Evolutionary conservation across 2,329 filamentous ascomycete genomes (phyloP), one percentile per base, ranked within the genome.

Genomic region (Cladosporium halotolerans): DNA sequence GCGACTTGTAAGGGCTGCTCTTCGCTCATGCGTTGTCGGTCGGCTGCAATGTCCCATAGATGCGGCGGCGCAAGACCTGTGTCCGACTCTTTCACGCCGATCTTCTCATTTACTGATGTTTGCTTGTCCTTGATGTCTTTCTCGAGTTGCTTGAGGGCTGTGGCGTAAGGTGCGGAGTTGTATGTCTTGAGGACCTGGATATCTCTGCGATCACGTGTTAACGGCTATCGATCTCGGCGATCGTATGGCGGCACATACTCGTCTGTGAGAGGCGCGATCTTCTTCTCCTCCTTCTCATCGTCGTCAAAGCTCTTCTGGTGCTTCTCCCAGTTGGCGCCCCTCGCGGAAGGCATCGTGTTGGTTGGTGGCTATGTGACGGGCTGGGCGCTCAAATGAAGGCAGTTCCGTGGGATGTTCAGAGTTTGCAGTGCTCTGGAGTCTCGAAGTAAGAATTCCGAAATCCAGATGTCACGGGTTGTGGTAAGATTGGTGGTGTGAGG

Each of bases 51-150:
- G 77, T 99, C 93, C 93, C 93, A 99, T 65, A 99, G 83, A 79
- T 99, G 93, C 71, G 93, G 95, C 70, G 93, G 93, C 67, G 93
- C 93, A 58, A 99, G 88, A 66, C 93, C 93, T 32, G 93, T 99
- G 73, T 99, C 93, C 71, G 93, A 99, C 82, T 99, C 93, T 85
- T 95, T 61, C 52, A 69, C 66, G 54, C 83, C 93, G 64, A 99
- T 97, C 82, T 99, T 99, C 76, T 99, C 93, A 64, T 99, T 95
- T 57, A 99, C 92, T 58, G 90, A 96, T 67, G 89, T 87, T 75
- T 99, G 93, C 74, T 95, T 95, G 72, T 99, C 93, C 73, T 97
- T 99, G 79, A 99, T 97, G 76, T 96, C 88, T 74, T 97, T 95
- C 76, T 99, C 93, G 58, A 99, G 86, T 76, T 93, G 95, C 82